Evolutionary conservation across 2,329 filamentous ascomycete species (phyloP), one percentile per base, ranked within the genome.

Genomic region (Pseudogymnoascus sp.): DNA sequence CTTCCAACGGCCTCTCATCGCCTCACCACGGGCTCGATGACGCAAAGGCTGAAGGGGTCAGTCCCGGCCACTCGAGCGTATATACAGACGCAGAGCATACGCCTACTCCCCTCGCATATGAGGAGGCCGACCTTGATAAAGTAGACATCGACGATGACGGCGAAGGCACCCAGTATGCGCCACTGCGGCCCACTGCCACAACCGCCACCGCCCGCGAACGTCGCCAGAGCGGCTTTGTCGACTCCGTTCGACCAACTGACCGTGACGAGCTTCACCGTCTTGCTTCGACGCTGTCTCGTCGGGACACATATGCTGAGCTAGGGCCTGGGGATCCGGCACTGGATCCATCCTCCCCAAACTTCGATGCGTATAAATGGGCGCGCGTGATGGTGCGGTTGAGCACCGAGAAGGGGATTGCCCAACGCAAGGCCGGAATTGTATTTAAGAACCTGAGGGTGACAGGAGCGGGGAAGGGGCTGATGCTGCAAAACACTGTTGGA

Each of bases 401-500:
- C 37, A 78, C 84, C 37, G 79, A 79, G 16, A 82, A 88, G 63
- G 82, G 83, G 0, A 75, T 87, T 53, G 79, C 78, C 64, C 74
- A 77, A 65, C 81, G 77, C 67, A 76, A 77, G 5, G 82, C 86
- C 0, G 86, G 87, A 3, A 78, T 90, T 5, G 81, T 82, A 0
- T 90, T 85, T 75, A 84, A 84, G 65, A 79, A 88, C 61, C 79
- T 91, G 36, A 83, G 82, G 63, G 85, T 91, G 0, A 86, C 80
- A 5, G 88, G 88, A 0, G 86, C 85, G 0, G 88, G 87, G 0
- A 80, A 82, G 2, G 86, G 86, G 0, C 72, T 91, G 23, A 86
- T 90, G 66, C 77, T 90, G 1, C 89, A 92, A 70, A 78, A 85
- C 63, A 90, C 84, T 2, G 85, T 91, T 2, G 80, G 77, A 1